These are phyloP conservation scores for Solanum gracilifrons DNA, from an alignment of 257 asterid genomes.

Conservation along the genomic window DNA sequence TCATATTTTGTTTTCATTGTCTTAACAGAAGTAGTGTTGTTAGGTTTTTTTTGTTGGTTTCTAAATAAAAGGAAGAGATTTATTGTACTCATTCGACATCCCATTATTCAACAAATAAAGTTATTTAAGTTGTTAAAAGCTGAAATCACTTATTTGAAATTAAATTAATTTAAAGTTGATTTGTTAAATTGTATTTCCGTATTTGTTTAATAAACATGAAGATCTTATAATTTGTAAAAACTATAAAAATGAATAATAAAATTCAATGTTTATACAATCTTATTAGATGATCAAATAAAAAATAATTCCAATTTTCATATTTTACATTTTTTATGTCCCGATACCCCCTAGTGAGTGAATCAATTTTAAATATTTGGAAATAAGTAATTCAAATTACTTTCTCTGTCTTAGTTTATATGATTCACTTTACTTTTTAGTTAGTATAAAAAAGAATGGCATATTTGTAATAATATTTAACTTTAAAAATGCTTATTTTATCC, in stretches of 20 bases:
- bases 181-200: too few species aligned
- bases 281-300: too few species aligned
- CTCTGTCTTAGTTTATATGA: too few species aligned
- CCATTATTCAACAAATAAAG: background rate
- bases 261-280: too few species aligned
- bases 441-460: too few species aligned
- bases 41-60: background rate
- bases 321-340: background rate
- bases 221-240: background rate
- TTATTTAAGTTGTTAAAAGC: background rate
- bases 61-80: background rate
- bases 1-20: background rate
- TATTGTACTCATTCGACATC: background rate
- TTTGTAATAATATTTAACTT: too few species aligned
- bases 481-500: background rate
- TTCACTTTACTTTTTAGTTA: too few species aligned
- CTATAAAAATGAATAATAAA: too few species aligned
- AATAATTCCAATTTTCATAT: too few species aligned
- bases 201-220: too few species aligned
- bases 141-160: too few species aligned
- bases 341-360: background rate
- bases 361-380: background rate
- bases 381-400: background rate
- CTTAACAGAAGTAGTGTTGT: background rate
- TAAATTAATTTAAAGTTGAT: background rate